Evolutionary conservation across 2,329 filamentous ascomycete genomes (phyloP), one percentile per base, ranked within the genome.

Genomic region (Penicillium sp.): DNA sequence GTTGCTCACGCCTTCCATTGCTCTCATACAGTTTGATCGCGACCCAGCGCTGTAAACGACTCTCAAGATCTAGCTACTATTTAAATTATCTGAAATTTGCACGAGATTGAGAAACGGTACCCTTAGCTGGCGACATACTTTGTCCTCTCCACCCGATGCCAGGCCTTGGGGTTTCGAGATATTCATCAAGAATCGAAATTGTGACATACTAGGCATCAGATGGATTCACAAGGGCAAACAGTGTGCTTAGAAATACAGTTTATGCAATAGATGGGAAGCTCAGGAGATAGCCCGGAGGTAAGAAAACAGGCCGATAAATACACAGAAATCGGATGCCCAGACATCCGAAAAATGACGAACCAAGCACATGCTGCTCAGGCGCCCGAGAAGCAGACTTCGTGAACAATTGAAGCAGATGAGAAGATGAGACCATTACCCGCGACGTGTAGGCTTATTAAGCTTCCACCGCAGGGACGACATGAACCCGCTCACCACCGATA

Each of bases 401-500:
- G 18, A 18, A 18, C 2, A 18, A 18, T 18, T 3, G 42, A 44
- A 24, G 45, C 35, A 40, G 13, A 39, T 6, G 27, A 32, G 25
- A 9, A 40, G 39, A 13, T 45, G 18, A 42, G 29, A 29, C 11
- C 29, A 32, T 7, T 7, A 8, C 29, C 11, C 29, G 11, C 8
- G 11, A 32, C 8, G 8, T 32, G 11, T 11, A 32, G 8, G 4
- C 3, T 11, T 5, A 32, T 61, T 67, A 47, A 9, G 64, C 45
- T 34, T 13, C 65, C 57, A 4, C 51, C 6, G 18, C 44, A 12
- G 49, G 37, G 13, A 33, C 48, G 4, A 50, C 46, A 26, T 51
- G 34, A 5, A 40, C 24, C 12, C 41, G 46, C 53, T 66, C 66
- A 51, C 63, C 55, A 32, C 61, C 60, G 28, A 72, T 69, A 35